Conservation (phyloP, 306 rosid genomes). For the Ormosia semicastrata region DNA sequence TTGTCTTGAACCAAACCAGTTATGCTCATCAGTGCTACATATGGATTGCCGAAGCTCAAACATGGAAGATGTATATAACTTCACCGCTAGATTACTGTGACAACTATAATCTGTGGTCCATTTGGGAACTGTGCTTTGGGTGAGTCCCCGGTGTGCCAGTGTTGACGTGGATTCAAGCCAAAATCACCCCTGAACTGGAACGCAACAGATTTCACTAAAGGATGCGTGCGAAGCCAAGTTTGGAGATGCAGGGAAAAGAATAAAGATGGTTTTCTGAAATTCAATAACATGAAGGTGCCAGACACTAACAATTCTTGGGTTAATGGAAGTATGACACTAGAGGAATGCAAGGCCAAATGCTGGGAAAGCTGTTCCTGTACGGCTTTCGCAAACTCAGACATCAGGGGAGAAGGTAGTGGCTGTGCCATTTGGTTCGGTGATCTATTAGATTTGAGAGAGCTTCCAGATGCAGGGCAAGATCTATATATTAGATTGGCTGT, state of each 20-base stretch:
- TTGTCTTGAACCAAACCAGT: constrained; percentile 29
- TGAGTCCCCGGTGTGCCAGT: constrained; percentile 30
- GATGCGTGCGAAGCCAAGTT: constrained; percentile 32
- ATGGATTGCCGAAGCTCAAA: constrained; percentile 15
- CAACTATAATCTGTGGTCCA: constrained; percentile 35
- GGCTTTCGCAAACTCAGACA: constrained; percentile 43
- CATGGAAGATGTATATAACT: constrained; percentile 16
- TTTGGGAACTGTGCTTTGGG: constrained; percentile 29
- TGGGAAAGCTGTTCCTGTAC: constrained; percentile 46
- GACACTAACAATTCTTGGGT: constrained; percentile 46
- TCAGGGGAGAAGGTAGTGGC: constrained; percentile 46
- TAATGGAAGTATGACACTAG: constrained; percentile 33
- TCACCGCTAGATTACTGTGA: constrained; percentile 43
- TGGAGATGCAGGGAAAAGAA: constrained; percentile 24
- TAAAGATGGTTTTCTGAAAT: not conserved
- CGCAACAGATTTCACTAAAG: constrained; percentile 19
- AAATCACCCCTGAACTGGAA: constrained; percentile 32
- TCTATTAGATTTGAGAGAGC: constrained; percentile 35
- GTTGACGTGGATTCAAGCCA: constrained; percentile 43
- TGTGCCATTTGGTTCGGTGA: constrained; percentile 56
- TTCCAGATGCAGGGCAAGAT: constrained; percentile 35
- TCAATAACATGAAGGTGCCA: constrained; percentile 32
- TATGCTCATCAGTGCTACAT: not conserved
- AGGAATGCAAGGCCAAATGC: constrained; percentile 55
- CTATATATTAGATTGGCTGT: constrained; percentile 36